A percentile compares a stretch with the other conserved stretches of the same genome.
phyloP scores from a whole-genome alignment of 768 basidiomycete species.

The Fistulinella prunicolor region DNA sequence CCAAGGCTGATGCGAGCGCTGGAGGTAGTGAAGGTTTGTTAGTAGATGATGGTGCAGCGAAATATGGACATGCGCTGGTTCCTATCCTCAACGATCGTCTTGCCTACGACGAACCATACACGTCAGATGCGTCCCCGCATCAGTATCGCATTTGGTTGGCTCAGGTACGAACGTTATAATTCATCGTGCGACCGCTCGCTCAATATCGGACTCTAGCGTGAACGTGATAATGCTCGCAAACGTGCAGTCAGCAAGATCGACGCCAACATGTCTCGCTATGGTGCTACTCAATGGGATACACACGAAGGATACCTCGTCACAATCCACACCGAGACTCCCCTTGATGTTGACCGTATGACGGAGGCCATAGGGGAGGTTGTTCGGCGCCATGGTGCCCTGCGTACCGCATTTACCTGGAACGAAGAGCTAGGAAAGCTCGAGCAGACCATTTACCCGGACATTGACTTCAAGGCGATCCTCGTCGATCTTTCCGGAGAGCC shows the following conservation, averaged over 20 bases:
- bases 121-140: constrained; percentile 25
- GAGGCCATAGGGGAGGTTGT: constrained; percentile 27
- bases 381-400: constrained; percentile 29
- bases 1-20: constrained; percentile 14
- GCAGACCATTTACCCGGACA: constrained; percentile 29
- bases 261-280: constrained; percentile 30
- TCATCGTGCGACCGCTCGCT: background rate
- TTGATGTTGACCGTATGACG: constrained; percentile 28
- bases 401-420: constrained; percentile 30
- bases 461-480: constrained; percentile 21
- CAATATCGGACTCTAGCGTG: constrained; percentile 14
- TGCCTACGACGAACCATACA: constrained; percentile 32
- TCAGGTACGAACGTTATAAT: constrained; percentile 18
- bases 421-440: constrained; percentile 28
- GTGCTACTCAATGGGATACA: constrained; percentile 34
- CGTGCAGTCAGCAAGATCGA: constrained; percentile 29
- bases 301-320: constrained; percentile 27
- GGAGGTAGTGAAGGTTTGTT: constrained; percentile 3
- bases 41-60: constrained; percentile 24
- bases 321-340: constrained; percentile 19
- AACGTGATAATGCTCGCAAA: constrained; percentile 29
- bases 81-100: constrained; percentile 30
- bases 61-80: constrained; percentile 28
- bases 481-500: constrained; percentile 29
- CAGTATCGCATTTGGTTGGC: constrained; percentile 33